These are phyloP conservation scores for Cryptococcus sp. DNA, from an alignment of 1,284 basidiomycete species.

Conservation along the genomic window DNA sequence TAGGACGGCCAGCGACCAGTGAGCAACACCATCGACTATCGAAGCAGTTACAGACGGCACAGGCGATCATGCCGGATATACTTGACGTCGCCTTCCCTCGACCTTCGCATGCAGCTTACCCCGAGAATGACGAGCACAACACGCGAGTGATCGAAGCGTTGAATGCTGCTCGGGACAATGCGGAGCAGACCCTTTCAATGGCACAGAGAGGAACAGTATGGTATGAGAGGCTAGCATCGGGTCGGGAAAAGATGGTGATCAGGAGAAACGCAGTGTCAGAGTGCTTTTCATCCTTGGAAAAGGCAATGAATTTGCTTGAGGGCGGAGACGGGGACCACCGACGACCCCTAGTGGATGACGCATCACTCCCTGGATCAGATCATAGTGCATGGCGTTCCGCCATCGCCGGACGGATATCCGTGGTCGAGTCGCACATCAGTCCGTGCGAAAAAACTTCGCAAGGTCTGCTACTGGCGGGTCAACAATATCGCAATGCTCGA, in stretches of 20 bases:
- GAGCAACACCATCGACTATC: constrained; percentile 21
- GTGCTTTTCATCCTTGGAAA: constrained; percentile 1
- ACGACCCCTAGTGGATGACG: constrained; percentile 13
- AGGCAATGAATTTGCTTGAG: constrained; percentile 2
- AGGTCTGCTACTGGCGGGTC: too few relatives aligned
- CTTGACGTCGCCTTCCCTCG: constrained; percentile 27
- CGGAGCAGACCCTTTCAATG: constrained; percentile 14
- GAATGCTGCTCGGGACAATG: constrained; percentile 6
- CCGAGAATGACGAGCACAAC: constrained; percentile 30
- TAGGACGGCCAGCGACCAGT: constrained; percentile 27
- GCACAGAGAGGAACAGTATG: constrained; percentile 25
- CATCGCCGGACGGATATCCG: too few relatives aligned
- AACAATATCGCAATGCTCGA: too few relatives aligned
- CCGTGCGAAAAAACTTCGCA: too few relatives aligned
- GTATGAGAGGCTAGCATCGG: constrained; percentile 26
- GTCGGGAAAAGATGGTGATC: constrained; percentile 9
- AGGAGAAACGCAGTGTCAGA: too few relatives aligned
- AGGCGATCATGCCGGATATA: constrained; percentile 16
- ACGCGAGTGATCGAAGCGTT: constrained; percentile 15
- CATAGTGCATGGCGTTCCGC: neutral
- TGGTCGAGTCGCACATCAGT: too few relatives aligned
- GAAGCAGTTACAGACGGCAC: constrained; percentile 8
- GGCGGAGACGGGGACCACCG: constrained; percentile 6
- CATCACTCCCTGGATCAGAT: constrained; percentile 3
- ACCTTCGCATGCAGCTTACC: constrained; percentile 34